Evolutionary conservation across 1,139 yeast species (phyloP).

Genomic region (Taphrina betulina): DNA sequence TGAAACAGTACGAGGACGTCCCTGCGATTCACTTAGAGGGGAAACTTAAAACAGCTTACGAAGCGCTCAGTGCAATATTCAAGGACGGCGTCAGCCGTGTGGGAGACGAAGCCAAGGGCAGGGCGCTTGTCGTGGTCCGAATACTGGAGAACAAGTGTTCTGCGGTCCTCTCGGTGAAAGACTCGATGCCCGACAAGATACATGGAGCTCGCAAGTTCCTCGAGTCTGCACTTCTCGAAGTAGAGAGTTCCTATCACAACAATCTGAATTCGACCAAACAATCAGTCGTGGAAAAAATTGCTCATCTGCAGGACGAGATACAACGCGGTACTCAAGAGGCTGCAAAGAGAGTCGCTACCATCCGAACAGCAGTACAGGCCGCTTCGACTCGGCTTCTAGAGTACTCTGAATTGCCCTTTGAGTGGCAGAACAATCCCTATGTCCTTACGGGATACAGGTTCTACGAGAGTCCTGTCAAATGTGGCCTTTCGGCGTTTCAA

Average conservation of each 20-base stretch:
- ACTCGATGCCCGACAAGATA: conserved; percentile 8
- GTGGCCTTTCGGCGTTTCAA: conserved; percentile 57
- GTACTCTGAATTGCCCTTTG: conserved; percentile 83
- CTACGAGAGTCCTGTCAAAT: conserved; percentile 61
- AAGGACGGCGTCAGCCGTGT: conserved; percentile 26
- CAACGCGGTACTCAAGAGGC: conserved; percentile 21
- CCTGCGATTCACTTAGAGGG: conserved; percentile 11
- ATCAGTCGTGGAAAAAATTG: conserved; percentile 18
- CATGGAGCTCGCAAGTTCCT: conserved; percentile 29
- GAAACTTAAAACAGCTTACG: conserved; percentile 18
- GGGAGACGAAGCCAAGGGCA: conserved; percentile 23
- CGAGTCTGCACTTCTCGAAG: conserved; percentile 18
- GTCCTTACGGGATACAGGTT: conserved; percentile 84
- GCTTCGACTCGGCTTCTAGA: conserved; percentile 56
- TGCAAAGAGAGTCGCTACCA: conserved; percentile 23
- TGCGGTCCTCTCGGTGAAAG: conserved; percentile 7
- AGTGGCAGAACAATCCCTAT: conserved; percentile 90
- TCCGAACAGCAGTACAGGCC: conserved; percentile 20
- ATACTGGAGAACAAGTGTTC: conserved; percentile 21
- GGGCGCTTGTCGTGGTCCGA: conserved; percentile 19
- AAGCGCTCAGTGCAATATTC: conserved; percentile 21
- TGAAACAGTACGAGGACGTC: conserved; percentile 12
- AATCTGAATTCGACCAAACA: conserved; percentile 8
- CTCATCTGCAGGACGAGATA: conserved; percentile 27
- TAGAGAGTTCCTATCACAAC: conserved; percentile 19